Conservation (phyloP, 31 red algal genomes). For the Endocladia muricata region DNA sequence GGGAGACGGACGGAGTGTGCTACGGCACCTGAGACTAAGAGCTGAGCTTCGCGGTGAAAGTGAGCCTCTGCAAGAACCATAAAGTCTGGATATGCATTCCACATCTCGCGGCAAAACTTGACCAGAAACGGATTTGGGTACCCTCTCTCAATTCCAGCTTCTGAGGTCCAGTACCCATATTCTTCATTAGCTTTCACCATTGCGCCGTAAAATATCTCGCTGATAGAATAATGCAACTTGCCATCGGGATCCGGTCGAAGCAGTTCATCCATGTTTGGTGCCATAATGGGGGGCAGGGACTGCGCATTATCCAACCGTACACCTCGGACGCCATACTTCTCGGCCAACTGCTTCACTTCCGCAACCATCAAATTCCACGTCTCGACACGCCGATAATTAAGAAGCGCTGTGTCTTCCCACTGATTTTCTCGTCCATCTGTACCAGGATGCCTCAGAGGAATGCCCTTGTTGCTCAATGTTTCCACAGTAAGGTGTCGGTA, state of each 20-base stretch:
- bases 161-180: slow-evolving; percentile 91
- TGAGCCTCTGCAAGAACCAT: slow-evolving; percentile 87
- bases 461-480: slow-evolving; percentile 66
- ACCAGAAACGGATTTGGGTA: slow-evolving; percentile 98
- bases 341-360: slow-evolving; percentile 77
- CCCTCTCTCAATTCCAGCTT: slow-evolving; percentile 78
- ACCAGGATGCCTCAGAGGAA: slow-evolving; percentile 86
- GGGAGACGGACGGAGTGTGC: slow-evolving; percentile 85
- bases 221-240: slow-evolving; percentile 86
- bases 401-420: slow-evolving; percentile 94
- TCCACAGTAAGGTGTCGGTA: slow-evolving; percentile 85
- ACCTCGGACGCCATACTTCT: slow-evolving; percentile 85
- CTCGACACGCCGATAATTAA: slow-evolving; percentile 94
- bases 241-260: slow-evolving; percentile 84
- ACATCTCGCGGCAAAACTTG: slow-evolving; percentile 93
- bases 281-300: slow-evolving; percentile 84
- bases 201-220: slow-evolving; percentile 82
- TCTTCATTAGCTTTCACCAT: slow-evolving; percentile 96
- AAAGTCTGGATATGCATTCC: slow-evolving; percentile 89
- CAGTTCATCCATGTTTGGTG: slow-evolving; percentile 83
- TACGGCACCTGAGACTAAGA: slow-evolving; percentile 74
- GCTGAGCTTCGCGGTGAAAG: slow-evolving; percentile 93
- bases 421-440: slow-evolving; percentile 95
- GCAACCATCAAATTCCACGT: slow-evolving; percentile 89
- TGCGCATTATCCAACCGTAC: slow-evolving; percentile 98